Evolutionary conservation across 202 grass and related monocot genomes (phyloP), one percentile per base, ranked within the genome.

Genomic region (Brachypodium distachyon): DNA sequence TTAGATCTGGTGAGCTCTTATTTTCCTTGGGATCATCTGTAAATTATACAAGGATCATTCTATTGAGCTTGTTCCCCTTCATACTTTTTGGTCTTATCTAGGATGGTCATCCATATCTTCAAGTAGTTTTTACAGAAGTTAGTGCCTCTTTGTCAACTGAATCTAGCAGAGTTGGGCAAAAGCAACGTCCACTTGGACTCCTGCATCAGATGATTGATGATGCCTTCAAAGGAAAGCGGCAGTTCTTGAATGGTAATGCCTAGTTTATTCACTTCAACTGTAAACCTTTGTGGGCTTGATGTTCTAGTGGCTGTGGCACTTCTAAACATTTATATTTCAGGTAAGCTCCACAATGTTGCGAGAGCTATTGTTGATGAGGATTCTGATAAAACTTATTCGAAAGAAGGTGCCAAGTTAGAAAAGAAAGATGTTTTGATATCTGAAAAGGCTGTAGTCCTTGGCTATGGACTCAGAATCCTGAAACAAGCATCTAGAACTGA

Each of bases 341-440:
- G 94, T 86, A 97, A 92, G 61, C 89, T 97, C 81, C 95, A 97
- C 60, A 97, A 97, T 88, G 88, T 97, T 92, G 91, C 95, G 49
- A 94, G 90, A 88, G 95, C 89, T 84, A 81, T 94, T 81, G 81
- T 88, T 77, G 87, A 94, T 65, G 91, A 97, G 80, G 91, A 90
- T 61, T 86, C 85, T 71, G 91, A 97, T 67, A 76, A 50, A 61
- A 67, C 63, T 78, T 89, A 84, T 80, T 29, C 55, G 6, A 93
- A 87, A 70, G 90, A 90, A 80, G 81, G 81, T 66, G 70, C 72
- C 27, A 69, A 77, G 61, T 57, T 75, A 75, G 83, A 85, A 25
- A 97, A 90, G 74, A 94, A 75, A 75, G 75, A 87, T 82, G 28
- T 69, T 80, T 73, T 92, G 61, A 76, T 57, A 67, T 88, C 82